Conservation (phyloP, 306 rosid genomes). For the Trifolium dubium region DNA sequence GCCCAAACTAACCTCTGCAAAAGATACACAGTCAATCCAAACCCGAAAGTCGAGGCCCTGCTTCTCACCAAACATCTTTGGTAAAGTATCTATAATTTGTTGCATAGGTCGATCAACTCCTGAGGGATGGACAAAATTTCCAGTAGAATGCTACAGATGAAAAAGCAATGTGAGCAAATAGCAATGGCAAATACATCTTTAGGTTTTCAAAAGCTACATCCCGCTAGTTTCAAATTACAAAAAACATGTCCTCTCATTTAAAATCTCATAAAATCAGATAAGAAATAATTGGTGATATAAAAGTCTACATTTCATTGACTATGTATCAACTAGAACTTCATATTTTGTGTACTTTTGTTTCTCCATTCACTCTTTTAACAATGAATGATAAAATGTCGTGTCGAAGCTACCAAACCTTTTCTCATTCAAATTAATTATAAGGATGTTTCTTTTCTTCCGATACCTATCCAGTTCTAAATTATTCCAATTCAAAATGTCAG, state of each 20-base stretch:
- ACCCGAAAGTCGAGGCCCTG: conserved; percentile 52
- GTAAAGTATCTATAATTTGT: conserved; percentile 41
- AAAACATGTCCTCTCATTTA: not conserved
- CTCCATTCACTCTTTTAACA: conserved; percentile 21
- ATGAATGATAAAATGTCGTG: not conserved
- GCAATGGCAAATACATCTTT: not conserved
- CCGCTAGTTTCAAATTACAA: conserved; percentile 21
- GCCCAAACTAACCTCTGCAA: conserved; percentile 59
- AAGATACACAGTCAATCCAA: conserved; percentile 68
- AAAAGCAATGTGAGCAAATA: conserved; percentile 27
- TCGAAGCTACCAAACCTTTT: conserved; percentile 14
- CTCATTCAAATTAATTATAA: conserved; percentile 7
- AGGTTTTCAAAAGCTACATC: conserved; percentile 23
- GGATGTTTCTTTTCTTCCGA: conserved; percentile 18
- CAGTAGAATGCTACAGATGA: conserved; percentile 47
- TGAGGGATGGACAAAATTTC: conserved; percentile 61
- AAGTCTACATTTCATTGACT: conserved; percentile 18
- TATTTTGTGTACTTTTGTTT: conserved; percentile 23
- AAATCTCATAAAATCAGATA: not conserved
- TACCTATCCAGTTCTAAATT: conserved; percentile 11
- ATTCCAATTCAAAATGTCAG: conserved; percentile 17
- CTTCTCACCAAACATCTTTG: conserved; percentile 43
- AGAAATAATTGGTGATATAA: conserved; percentile 18
- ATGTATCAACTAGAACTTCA: conserved; percentile 26
- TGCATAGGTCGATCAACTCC: conserved; percentile 53